Evolutionary conservation across 345 rosid species (phyloP), one percentile per base, ranked within the genome.

Genomic region (Clarkia xantiana): DNA sequence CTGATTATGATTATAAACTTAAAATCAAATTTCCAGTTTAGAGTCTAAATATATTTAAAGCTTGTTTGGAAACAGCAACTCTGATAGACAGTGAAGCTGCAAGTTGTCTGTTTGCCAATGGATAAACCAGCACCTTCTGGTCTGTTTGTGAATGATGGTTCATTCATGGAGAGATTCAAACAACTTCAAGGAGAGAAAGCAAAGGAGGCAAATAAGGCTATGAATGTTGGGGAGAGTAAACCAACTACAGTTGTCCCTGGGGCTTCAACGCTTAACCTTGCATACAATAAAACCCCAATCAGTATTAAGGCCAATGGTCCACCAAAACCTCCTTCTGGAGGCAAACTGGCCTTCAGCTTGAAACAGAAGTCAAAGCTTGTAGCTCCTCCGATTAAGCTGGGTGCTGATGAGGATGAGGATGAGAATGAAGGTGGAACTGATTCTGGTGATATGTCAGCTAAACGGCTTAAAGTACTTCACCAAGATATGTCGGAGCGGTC

Each of bases 91-190:
- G 65, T 48, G 22, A 51, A 59, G 61, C 47, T 49, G 42, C 59
- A 65, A 48, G 36, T 65, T 59, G 53, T 49, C 61, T 59, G 53
- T 12, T 62, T 69, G 60, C 60, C 61, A 66, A 91, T 86, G 98
- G 96, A 76, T 38, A 82, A 86, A 68, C 70, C 76, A 69, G 73
- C 73, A 13, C 82, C 87, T 45, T 58, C 87, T 57, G 59, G 75
- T 72, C 85, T 86, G 64, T 91, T 91, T 63, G 90, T 76, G 54
- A 86, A 91, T 62, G 98, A 91, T 65, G 98, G 98, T 20, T 91
- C 98, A 1, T 91, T 91, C 76, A 81, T 91, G 98, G 98, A 91
- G 83, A 84, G 80, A 78, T 91, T 91, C 75, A 86, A 74, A 64
- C 94, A 80, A 60, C 90, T 86, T 72, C 96, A 86, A 63, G 81